Evolutionary conservation across 371 early-diverging fungal species (phyloP).

Genomic region (Apophysomyces ossiformis): DNA sequence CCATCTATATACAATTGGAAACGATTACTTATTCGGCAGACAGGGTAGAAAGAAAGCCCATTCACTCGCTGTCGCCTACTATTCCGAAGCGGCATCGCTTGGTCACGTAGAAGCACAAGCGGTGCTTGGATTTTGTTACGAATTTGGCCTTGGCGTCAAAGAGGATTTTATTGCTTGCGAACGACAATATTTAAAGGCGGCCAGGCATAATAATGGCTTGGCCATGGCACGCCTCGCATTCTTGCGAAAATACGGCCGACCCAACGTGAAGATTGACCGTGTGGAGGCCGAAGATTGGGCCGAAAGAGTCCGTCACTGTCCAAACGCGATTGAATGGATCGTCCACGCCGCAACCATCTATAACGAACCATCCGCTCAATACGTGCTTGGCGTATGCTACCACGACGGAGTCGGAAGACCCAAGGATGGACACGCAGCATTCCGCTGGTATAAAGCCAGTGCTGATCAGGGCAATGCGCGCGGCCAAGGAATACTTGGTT

Average conservation of each 20-base stretch:
- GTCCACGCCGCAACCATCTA: conserved; percentile 55
- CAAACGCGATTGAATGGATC: conserved; percentile 59
- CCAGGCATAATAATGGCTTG: conserved; percentile 50
- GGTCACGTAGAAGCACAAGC: conserved; percentile 55
- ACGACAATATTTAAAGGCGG: conserved; percentile 56
- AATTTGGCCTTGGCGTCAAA: conserved; percentile 77
- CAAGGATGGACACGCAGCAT: conserved; percentile 59
- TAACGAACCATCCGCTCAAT: conserved; percentile 48
- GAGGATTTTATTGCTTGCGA: conserved; percentile 64
- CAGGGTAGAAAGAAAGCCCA: conserved; percentile 44
- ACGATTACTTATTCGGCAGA: conserved; percentile 65
- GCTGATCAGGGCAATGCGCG: conserved; percentile 69
- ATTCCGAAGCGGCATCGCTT: conserved; percentile 41
- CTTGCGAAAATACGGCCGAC: conserved; percentile 78
- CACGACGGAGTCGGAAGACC: conserved; percentile 73
- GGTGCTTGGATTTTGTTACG: conserved; percentile 73
- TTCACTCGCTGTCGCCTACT: conserved; percentile 48
- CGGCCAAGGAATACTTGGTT: conserved; percentile 77
- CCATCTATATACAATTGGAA: conserved; percentile 47
- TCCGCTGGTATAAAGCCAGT: conserved; percentile 65
- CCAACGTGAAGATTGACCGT: conserved; percentile 72
- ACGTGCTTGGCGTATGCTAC: conserved; percentile 76
- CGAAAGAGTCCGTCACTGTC: conserved; percentile 26
- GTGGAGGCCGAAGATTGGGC: conserved; percentile 73
- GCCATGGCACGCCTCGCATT: conserved; percentile 72